These are phyloP conservation scores for Penicillium sp. DNA, from an alignment of 2,329 filamentous ascomycete genomes.

Conservation along the genomic window DNA sequence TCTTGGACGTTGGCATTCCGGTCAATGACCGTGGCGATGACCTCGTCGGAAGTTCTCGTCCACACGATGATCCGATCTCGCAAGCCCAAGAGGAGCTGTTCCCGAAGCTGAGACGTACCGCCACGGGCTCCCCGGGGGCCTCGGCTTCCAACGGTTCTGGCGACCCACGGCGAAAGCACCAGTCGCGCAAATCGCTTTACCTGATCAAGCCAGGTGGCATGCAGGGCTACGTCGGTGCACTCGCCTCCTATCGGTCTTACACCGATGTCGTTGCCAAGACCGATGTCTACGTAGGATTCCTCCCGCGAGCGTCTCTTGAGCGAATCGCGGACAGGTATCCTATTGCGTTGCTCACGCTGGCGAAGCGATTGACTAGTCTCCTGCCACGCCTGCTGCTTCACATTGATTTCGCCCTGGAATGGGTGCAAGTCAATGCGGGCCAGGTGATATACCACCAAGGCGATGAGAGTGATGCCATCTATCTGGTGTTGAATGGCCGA, in stretches of 20 bases:
- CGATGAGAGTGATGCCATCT: conserved; percentile 97
- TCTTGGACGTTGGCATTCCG: conserved; percentile 89
- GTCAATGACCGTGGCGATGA: conserved; percentile 60
- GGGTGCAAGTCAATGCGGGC: conserved; percentile 94
- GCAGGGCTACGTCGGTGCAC: conserved; percentile 89
- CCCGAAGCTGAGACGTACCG: conserved; percentile 49
- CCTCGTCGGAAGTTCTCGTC: conserved; percentile 39
- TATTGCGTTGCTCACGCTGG: conserved; percentile 90
- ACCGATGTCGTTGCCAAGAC: conserved; percentile 97
- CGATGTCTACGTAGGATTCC: conserved; percentile 94
- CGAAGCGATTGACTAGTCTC: conserved; percentile 87
- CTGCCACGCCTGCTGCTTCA: conserved; percentile 88
- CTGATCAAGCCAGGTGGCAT: conserved; percentile 92
- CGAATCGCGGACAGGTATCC: conserved; percentile 91
- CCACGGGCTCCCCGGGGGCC: conserved; percentile 45
- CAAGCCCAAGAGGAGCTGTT: conserved; percentile 43
- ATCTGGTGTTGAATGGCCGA: conserved; percentile 93
- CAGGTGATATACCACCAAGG: conserved; percentile 92
- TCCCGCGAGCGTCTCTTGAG: conserved; percentile 82
- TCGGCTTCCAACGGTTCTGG: conserved; percentile 28
- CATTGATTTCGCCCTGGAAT: conserved; percentile 97
- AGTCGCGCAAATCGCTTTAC: conserved; percentile 71
- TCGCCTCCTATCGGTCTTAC: conserved; percentile 94
- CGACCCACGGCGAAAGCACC: conserved; percentile 42
- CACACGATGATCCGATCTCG: conserved; percentile 19